phyloP scores from a whole-genome alignment of 306 rosid genomes.

The Cucurbita pepo region DNA sequence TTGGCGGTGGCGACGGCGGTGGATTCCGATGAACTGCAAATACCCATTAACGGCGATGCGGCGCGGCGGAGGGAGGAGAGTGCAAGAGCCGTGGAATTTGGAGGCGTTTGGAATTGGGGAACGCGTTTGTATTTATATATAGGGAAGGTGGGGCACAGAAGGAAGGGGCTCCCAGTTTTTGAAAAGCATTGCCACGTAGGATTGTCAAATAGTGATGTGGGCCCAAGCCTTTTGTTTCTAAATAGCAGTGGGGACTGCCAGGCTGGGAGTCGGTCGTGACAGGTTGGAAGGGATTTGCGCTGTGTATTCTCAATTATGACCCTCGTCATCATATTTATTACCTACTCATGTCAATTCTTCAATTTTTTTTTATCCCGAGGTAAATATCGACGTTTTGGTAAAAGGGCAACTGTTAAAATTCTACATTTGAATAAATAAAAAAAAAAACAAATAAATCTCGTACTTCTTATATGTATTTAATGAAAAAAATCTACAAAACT shows the following conservation, averaged over 20 bases:
- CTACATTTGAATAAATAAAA: not conserved
- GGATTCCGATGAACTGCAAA: conserved; percentile 57
- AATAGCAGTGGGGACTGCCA: conserved; percentile 1
- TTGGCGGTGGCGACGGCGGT: conserved; percentile 55
- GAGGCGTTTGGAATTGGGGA: not conserved
- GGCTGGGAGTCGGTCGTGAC: conserved; percentile 13
- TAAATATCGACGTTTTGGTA: not conserved
- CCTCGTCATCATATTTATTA: conserved; percentile 2
- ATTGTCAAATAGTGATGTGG: not conserved
- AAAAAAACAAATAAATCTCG: too few species aligned
- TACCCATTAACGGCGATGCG: conserved; percentile 37
- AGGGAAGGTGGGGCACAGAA: not conserved
- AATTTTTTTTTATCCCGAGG: not conserved
- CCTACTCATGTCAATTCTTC: not conserved
- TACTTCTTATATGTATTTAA: too few species aligned
- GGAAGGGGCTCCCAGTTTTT: not conserved
- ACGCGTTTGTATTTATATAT: not conserved
- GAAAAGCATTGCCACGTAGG: conserved; percentile 6
- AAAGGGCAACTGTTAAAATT: not conserved
- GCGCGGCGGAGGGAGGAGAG: not conserved
- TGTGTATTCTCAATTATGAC: conserved; percentile 1
- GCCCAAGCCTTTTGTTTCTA: not conserved
- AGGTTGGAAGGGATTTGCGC: conserved; percentile 6
- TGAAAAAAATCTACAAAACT: too few species aligned
- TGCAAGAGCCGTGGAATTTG: not conserved